These are phyloP conservation scores for Litchi chinensis DNA, from an alignment of 345 rosid genomes.

Conservation along the genomic window DNA sequence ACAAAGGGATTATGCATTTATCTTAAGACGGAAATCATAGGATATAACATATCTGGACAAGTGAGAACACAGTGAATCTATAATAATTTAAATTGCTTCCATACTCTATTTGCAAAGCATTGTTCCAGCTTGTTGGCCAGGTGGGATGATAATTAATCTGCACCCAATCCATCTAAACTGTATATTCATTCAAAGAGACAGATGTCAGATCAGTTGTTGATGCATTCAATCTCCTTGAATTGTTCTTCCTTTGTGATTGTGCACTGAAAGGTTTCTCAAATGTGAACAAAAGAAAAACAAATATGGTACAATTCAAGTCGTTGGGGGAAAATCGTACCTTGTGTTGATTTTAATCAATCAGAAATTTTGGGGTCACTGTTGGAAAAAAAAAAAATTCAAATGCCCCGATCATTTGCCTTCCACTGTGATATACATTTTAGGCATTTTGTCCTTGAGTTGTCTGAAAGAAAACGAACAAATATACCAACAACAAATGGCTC, in stretches of 20 bases:
- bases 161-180: no score
- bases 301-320: not conserved
- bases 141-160: no score
- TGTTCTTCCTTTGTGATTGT: not conserved
- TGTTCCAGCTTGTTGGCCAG: no score
- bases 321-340: not conserved
- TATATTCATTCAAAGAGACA: no score
- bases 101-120: no score
- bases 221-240: not conserved
- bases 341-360: not conserved
- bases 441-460: not conserved
- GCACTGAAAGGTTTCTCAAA: not conserved
- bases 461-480: not conserved
- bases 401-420: not conserved
- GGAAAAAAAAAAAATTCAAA: not conserved
- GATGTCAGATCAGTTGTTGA: not conserved
- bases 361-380: not conserved
- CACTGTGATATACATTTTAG: not conserved
- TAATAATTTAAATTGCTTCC: no score
- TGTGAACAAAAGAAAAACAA: not conserved
- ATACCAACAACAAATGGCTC: not conserved
- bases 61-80: no score
- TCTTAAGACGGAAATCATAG: not conserved
- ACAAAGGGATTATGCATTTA: not conserved
- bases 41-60: no score